Evolutionary conservation across 1,284 basidiomycete species (phyloP), one percentile per base, ranked within the genome.

Genomic region (Inonotus obliquus): DNA sequence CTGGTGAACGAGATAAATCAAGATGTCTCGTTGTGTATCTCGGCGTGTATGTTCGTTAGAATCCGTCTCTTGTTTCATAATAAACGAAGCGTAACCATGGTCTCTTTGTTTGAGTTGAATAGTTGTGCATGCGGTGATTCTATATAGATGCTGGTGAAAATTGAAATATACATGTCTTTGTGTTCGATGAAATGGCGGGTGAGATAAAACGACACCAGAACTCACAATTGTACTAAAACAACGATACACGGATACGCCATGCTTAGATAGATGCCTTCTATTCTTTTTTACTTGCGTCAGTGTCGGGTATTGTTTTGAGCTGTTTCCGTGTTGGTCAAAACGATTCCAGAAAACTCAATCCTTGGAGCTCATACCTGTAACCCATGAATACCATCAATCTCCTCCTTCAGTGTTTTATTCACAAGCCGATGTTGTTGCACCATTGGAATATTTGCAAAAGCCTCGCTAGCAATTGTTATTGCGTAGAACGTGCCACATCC

Each of bases 401-500:
- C 95, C 68, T 91, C 80, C 75, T 96, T 96, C 66, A 99, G 76
- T 21, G 85, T 82, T 65, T 92, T 82, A 35, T 93, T 97, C 57
- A 99, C 94, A 49, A 98, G 77, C 65, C 88, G 85, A 76, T 99
- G 96, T 73, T 98, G 96, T 78, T 98, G 97, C 65, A 99, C 85
- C 38, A 87, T 91, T 0, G 91, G 75, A 38, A 98, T 74, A 14
- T 91, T 96, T 66, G 90, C 87, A 81, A 99, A 99, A 1, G 82
- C 82, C 19, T 86, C 76, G 62, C 92, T 94, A 2, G 90, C 85
- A 64, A 99, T 91, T 41, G 86, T 82, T 66, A 99, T 97, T 44
- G 94, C 92, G 71, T 97, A 99, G 76, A 99, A 99, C 2, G 89
- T 84, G 11, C 96, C 97, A 71, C 96, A 99, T 32, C 96, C 96